phyloP scores from a whole-genome alignment of 2,329 filamentous ascomycete species.

The Fusarium sp. region DNA sequence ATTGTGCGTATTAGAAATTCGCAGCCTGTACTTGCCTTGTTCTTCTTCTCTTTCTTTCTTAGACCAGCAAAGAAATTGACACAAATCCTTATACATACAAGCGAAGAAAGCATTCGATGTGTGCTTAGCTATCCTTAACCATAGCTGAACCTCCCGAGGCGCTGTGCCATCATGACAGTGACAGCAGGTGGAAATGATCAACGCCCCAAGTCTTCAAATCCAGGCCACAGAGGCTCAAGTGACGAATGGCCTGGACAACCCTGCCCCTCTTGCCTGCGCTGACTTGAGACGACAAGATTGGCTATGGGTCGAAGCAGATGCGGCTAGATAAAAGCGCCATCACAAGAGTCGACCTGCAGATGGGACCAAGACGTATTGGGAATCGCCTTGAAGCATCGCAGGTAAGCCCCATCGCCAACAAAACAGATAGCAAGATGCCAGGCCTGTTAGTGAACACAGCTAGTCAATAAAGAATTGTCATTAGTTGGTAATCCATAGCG shows the following conservation, averaged over 20 bases:
- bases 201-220: neutral
- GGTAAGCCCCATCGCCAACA: conserved; percentile 24
- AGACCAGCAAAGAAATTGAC: neutral
- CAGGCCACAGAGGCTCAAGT: conserved; percentile 10
- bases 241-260: neutral
- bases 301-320: conserved; percentile 38
- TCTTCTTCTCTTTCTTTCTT: neutral
- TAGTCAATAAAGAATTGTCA: conserved; percentile 19
- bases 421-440: conserved; percentile 19
- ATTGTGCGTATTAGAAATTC: conserved; percentile 16
- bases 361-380: conserved; percentile 30
- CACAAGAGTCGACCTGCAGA: conserved; percentile 35
- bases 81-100: conserved; percentile 25
- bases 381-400: conserved; percentile 22
- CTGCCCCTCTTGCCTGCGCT: conserved; percentile 30
- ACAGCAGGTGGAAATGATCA: conserved; percentile 16
- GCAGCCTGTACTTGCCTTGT: conserved; percentile 12
- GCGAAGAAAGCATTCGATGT: conserved; percentile 6
- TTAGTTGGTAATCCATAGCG: conserved; percentile 7
- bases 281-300: conserved; percentile 43
- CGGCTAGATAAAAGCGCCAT: conserved; percentile 41
- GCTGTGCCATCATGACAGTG: conserved; percentile 10
- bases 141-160: conserved; percentile 18
- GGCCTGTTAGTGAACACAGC: conserved; percentile 12
- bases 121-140: conserved; percentile 5